These are phyloP conservation scores for Populus nigra DNA, from an alignment of 345 rosid genomes.

Conservation along the genomic window DNA sequence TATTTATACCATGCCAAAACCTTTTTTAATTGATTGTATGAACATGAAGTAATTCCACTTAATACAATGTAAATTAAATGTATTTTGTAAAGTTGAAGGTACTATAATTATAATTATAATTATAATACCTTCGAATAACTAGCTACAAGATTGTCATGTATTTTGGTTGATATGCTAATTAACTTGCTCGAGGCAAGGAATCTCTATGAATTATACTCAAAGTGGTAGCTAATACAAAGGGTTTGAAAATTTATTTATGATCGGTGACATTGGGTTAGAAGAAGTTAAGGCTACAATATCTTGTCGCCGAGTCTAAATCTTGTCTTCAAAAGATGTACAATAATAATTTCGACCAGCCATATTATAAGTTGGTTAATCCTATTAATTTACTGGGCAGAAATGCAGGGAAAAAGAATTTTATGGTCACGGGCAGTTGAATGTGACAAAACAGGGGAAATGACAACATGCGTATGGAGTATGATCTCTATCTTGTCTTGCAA, in stretches of 20 bases:
- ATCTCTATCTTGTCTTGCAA: slow-evolving; percentile 17
- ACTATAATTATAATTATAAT: too few relatives aligned
- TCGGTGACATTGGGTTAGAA: neutral
- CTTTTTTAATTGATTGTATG: too few relatives aligned
- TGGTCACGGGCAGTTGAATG: slow-evolving; percentile 17
- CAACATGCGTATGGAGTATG: slow-evolving; percentile 8
- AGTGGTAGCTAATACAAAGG: neutral
- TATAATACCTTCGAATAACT: too few relatives aligned
- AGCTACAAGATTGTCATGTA: neutral
- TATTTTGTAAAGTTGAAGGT: too few relatives aligned
- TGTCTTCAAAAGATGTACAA: neutral
- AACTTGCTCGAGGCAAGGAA: neutral
- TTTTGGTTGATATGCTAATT: neutral
- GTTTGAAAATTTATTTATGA: neutral
- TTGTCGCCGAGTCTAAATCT: neutral
- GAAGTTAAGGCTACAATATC: neutral
- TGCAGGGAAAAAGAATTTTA: neutral
- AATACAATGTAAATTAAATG: too few relatives aligned
- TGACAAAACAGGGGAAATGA: slow-evolving; percentile 20
- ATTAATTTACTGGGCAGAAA: neutral
- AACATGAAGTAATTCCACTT: too few relatives aligned
- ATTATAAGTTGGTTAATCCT: neutral
- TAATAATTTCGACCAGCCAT: too few relatives aligned
- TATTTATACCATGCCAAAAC: too few relatives aligned
- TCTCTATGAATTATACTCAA: neutral